A percentile compares a stretch with the other conserved stretches of the same genome.
phyloP scores from a whole-genome alignment of 1,139 yeast species.

The Saccharomyces hybrid region DNA sequence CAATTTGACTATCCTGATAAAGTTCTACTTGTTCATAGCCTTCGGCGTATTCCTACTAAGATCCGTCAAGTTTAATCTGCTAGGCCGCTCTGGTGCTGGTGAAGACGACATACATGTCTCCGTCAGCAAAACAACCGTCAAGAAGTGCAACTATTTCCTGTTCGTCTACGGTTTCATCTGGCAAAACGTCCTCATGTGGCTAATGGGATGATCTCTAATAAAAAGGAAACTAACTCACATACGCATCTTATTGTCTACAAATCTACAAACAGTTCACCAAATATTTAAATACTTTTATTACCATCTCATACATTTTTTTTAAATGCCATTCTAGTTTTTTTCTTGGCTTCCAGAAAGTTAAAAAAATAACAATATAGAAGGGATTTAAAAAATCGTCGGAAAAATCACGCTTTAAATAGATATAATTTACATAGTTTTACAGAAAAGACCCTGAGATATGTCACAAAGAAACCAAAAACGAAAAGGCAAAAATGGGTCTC shows the following conservation, averaged over 20 bases:
- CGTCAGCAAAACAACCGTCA: constrained; percentile 59
- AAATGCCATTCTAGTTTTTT: not conserved
- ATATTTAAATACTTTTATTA: not conserved
- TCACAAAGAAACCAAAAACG: not conserved
- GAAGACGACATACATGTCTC: constrained; percentile 46
- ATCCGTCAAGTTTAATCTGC: constrained; percentile 68
- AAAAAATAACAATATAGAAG: not conserved
- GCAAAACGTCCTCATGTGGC: constrained; percentile 59
- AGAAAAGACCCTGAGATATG: not conserved
- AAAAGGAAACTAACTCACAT: not conserved
- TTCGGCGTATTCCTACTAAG: constrained; percentile 73
- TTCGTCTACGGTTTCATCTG: constrained; percentile 78
- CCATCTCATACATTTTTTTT: not conserved
- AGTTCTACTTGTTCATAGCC: constrained; percentile 42
- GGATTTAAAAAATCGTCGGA: not conserved
- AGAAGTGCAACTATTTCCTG: constrained; percentile 77
- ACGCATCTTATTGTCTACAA: not conserved
- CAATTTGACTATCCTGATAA: constrained; percentile 34
- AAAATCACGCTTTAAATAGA: constrained; percentile 1
- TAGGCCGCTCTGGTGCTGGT: constrained; percentile 37
- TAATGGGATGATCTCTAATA: constrained; percentile 32
- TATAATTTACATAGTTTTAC: not conserved
- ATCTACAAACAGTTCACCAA: not conserved
- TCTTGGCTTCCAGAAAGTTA: too few species aligned
- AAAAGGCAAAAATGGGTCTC: constrained; percentile 20